phyloP scores from a whole-genome alignment of 768 basidiomycete genomes.

The Boletellus sp. region DNA sequence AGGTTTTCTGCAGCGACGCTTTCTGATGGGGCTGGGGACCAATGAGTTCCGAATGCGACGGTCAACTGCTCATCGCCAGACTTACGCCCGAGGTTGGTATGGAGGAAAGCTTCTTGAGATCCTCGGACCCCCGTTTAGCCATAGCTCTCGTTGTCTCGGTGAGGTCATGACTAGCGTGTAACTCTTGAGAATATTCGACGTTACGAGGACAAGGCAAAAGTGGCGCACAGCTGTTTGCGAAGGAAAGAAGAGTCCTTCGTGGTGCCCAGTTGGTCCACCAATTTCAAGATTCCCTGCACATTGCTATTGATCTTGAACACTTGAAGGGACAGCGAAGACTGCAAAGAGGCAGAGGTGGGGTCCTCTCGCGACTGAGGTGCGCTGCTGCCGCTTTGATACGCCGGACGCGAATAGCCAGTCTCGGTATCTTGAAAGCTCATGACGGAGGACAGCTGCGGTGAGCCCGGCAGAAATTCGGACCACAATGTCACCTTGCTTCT shows the following conservation, averaged over 20 bases:
- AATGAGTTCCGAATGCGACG: neutral
- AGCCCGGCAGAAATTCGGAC: no score
- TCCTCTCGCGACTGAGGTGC: constrained; percentile 54
- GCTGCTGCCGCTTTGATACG: constrained; percentile 22
- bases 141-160: constrained; percentile 93
- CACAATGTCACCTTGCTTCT: no score
- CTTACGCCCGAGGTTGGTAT: constrained; percentile 61
- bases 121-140: constrained; percentile 90
- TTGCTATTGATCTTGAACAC: constrained; percentile 99
- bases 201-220: neutral
- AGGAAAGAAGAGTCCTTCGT: constrained; percentile 72
- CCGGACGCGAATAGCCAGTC: constrained; percentile 36
- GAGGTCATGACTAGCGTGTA: constrained; percentile 73
- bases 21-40: constrained; percentile 66
- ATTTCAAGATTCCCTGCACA: constrained; percentile 89
- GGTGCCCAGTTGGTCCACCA: constrained; percentile 96
- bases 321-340: constrained; percentile 81
- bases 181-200: constrained; percentile 3
- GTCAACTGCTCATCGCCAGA: neutral
- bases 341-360: constrained; percentile 68
- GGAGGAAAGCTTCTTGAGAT: constrained; percentile 82
- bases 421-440: constrained; percentile 56
- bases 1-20: constrained; percentile 85
- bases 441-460: neutral
- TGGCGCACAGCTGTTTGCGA: constrained; percentile 78